phyloP scores from a whole-genome alignment of 345 rosid species.

The Bruguiera parviflora region DNA sequence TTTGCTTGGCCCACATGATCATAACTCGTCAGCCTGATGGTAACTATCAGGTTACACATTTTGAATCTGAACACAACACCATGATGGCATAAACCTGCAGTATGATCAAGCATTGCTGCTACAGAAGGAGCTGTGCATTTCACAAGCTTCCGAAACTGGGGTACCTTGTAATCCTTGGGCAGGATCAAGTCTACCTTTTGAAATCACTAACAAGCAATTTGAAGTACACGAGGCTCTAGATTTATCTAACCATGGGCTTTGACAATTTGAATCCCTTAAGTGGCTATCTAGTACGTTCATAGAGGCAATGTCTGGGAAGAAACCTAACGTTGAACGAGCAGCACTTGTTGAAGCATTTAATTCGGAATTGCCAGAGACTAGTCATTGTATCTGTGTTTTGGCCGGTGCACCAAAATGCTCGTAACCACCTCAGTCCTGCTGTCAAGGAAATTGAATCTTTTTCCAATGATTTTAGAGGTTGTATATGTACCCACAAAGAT shows the following conservation, averaged over 20 bases:
- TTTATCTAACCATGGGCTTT: constrained; percentile 18
- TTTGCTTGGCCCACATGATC: constrained; percentile 32
- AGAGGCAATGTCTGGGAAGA: constrained; percentile 37
- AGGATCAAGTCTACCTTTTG: constrained; percentile 11
- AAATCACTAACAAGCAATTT: constrained; percentile 9
- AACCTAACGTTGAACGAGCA: constrained; percentile 36
- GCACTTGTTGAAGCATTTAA: constrained; percentile 33
- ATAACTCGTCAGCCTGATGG: constrained; percentile 24
- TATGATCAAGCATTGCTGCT: constrained; percentile 14
- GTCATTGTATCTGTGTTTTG: constrained; percentile 24
- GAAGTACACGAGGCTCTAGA: constrained; percentile 28
- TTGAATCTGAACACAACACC: constrained; percentile 30
- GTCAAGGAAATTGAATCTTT: constrained; percentile 19
- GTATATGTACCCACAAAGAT: constrained; percentile 27
- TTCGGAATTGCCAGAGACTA: constrained; percentile 31
- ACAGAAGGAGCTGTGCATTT: constrained; percentile 23
- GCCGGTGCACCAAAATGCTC: constrained; percentile 41
- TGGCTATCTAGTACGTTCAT: constrained; percentile 34
- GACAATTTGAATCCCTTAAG: constrained; percentile 29
- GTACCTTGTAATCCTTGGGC: constrained; percentile 10
- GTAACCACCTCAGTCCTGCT: constrained; percentile 27
- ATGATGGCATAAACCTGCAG: constrained; percentile 22
- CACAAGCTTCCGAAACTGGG: constrained; percentile 21
- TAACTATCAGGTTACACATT: constrained; percentile 25
- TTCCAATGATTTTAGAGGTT: constrained; percentile 25